Evolutionary conservation across 257 asterid genomes (phyloP), one percentile per base, ranked within the genome.

Genomic region (Linaria vulgaris): DNA sequence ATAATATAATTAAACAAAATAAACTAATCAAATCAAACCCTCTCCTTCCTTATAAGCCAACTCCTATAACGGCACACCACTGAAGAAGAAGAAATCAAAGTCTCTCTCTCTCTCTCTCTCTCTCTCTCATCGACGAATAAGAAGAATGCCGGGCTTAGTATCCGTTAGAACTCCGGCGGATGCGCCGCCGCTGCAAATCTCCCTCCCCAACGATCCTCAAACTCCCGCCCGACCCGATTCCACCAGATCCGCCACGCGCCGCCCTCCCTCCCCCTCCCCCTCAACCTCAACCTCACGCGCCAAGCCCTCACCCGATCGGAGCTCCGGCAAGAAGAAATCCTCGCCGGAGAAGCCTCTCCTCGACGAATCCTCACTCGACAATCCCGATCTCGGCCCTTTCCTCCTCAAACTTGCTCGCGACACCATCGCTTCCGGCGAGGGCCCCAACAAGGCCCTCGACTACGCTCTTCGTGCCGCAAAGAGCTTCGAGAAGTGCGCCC

Each of bases 381-480:
- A 92, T 79, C 97, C 97, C 72, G 97, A 94, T 94, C 99, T 94
- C 39, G 99, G 97, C 19, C 99, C 99, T 0, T 94, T 89, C 57
- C 51, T 94, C 52, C 67, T 94, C 66, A 94, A 94, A 72, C 72
- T 94, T 43, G 94, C 97, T 20, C 80, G 99, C 15, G 99, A 94
- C 67, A 87, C 97, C 10, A 89, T 92, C 10, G 96, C 97, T 5
- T 85, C 96, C 5, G 97, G 99, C 16, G 99, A 89, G 24, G 95
- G 97, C 16, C 94, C 95, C 51, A 74, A 58, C 50, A 94, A 87
- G 82, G 99, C 97, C 0, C 45, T 89, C 67, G 96, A 87, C 58
- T 94, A 83, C 59, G 99, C 97, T 0, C 53, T 89, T 43, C 82
- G 99, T n/a, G 91, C 99, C 2, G 79, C 96, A 0, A 83, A 78